Evolutionary conservation across 306 rosid genomes (phyloP).

Genomic region (Castanospermum australe): DNA sequence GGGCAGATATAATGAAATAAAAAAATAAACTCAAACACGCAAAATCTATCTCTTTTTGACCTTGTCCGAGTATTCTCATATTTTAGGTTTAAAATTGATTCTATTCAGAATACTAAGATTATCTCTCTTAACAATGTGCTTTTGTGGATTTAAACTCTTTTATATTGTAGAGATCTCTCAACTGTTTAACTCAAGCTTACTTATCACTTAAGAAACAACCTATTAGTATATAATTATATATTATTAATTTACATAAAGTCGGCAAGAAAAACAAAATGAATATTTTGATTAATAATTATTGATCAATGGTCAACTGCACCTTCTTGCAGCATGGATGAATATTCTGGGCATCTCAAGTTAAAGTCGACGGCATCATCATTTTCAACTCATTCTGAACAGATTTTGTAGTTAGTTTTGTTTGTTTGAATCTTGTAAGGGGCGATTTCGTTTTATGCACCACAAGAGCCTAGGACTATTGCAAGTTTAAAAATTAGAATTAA

Average conservation of each 20-base stretch:
- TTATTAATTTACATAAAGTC: neutral
- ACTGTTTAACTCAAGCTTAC: too few relatives aligned
- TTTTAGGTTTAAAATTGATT: too few relatives aligned
- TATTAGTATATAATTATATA: neutral
- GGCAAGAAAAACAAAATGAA: slow-evolving; percentile 3
- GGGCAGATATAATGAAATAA: neutral
- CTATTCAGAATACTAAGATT: too few relatives aligned
- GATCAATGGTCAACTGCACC: slow-evolving; percentile 16
- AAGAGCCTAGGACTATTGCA: neutral
- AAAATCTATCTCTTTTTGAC: too few relatives aligned
- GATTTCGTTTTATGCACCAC: slow-evolving; percentile 16
- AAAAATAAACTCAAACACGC: neutral
- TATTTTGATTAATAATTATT: neutral
- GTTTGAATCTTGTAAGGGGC: slow-evolving; percentile 24
- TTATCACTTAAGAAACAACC: too few relatives aligned
- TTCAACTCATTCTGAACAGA: neutral
- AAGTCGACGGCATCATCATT: neutral
- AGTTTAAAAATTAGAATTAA: neutral
- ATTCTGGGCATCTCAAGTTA: slow-evolving; percentile 25
- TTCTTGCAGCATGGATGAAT: slow-evolving; percentile 16
- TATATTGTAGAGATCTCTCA: too few relatives aligned
- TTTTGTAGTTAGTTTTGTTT: slow-evolving; percentile 28
- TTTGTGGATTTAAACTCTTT: too few relatives aligned
- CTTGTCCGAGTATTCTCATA: too few relatives aligned
- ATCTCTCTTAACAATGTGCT: too few relatives aligned